Evolutionary conservation across 1,139 yeast species (phyloP), one percentile per base, ranked within the genome.

Genomic region (Kurtzmaniella quercitrusa): DNA sequence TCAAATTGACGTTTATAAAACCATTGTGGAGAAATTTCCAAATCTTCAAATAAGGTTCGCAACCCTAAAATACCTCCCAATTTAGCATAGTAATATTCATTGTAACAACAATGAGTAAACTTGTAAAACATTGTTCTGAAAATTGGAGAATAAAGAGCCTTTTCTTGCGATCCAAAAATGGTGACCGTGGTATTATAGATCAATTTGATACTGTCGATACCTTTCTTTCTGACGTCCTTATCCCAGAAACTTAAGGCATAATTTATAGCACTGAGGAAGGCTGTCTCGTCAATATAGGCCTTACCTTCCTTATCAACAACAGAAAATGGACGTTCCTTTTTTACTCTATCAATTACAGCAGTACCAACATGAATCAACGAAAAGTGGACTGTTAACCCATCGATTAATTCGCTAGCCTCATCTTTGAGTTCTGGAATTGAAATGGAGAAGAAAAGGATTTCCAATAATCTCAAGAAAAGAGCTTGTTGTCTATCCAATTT

Each of bases 61-160:
- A 94, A 70, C 25, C 98, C 98, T 17, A 87, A 59, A 36, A 93
- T 82, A 25, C 98, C 98, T 9, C 98, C 98, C 17, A 88, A 74
- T 54, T 94, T 93, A 34, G 83, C 75, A 59, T 85, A 87, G 62
- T 87, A 91, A 40, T 80, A 84, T 59, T 89, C 96, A 50, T 87
- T 94, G 59, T 87, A 93, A 62, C 98, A 93, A 46, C 89, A 79
- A 58, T 93, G 98, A 40, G 95, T 82, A 53, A 93, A 85, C 46
- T 84, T 82, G 45, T 89, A 85, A 53, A 88, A 82, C 72, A 91
- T 73, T 5, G 85, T 75, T 48, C 94, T 77, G 53, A 90, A 77
- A 40, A 89, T 75, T 2, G 95, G 90, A 42, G 88, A 84, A 46
- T 78, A 74, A 45, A 85, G 74, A 0, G 88, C 85, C 44, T 80